Conservation (phyloP, 2,329 filamentous ascomycete genomes). For the Helicocarpus griseus region DNA sequence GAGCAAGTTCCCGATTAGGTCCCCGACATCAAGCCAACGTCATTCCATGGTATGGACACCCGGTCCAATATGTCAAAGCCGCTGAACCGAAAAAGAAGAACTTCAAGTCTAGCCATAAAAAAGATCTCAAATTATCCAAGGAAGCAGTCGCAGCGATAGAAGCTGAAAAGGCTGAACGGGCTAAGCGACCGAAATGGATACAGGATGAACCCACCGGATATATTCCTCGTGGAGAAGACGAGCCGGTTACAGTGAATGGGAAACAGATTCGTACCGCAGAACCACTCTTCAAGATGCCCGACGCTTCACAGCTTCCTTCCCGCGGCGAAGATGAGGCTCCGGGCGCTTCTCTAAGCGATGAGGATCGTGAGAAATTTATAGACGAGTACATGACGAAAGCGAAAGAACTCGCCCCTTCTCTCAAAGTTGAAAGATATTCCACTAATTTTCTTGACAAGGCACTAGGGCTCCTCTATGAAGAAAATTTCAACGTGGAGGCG, state of each 20-base stretch:
- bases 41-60: slow-evolving; percentile 71
- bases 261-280: slow-evolving; percentile 67
- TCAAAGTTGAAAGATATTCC: slow-evolving; percentile 64
- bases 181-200: slow-evolving; percentile 83
- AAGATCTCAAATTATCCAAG: slow-evolving; percentile 67
- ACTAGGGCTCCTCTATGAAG: slow-evolving; percentile 59
- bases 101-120: slow-evolving; percentile 56
- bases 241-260: slow-evolving; percentile 48
- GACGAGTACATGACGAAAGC: slow-evolving; percentile 68
- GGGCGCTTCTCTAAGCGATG: slow-evolving; percentile 24
- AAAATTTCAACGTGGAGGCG: slow-evolving; percentile 60
- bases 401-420: slow-evolving; percentile 51
- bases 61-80: slow-evolving; percentile 84
- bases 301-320: slow-evolving; percentile 37
- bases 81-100: slow-evolving; percentile 73
- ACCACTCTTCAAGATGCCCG: slow-evolving; percentile 68
- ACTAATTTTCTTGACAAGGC: slow-evolving; percentile 87
- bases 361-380: slow-evolving; percentile 49
- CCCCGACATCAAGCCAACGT: slow-evolving; percentile 86
- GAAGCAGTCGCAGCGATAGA: slow-evolving; percentile 71
- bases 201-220: slow-evolving; percentile 87
- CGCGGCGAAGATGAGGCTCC: slow-evolving; percentile 35
- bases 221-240: slow-evolving; percentile 72
- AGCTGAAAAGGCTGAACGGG: slow-evolving; percentile 67
- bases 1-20: slow-evolving; percentile 84